Percentiles rank a stretch among this genome's conserved stretches.
These are phyloP conservation scores for Paraphaeosphaeria minitans DNA, from an alignment of 2,329 filamentous ascomycete species.

Conservation along the genomic window DNA sequence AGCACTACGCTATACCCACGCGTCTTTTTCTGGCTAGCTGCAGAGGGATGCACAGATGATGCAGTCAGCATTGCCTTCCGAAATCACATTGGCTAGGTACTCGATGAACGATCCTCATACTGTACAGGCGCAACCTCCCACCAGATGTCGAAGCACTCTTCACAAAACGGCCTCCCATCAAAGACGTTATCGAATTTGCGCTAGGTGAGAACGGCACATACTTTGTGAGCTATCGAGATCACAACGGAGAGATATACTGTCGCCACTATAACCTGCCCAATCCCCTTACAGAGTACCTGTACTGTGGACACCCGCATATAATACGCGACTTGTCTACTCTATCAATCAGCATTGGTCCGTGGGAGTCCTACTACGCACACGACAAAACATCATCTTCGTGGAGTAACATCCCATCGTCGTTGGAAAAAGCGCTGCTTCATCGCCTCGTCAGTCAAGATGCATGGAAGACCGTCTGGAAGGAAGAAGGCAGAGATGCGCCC, in stretches of 20 bases:
- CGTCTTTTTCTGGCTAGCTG: background rate
- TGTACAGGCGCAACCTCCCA: conserved; percentile 31
- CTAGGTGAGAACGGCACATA: conserved; percentile 32
- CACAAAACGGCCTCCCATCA: conserved; percentile 35
- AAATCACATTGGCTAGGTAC: background rate
- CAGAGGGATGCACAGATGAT: background rate
- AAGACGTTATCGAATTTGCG: conserved; percentile 34
- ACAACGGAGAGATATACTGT: conserved; percentile 23
- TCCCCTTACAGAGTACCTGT: conserved; percentile 36
- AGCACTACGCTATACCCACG: background rate
- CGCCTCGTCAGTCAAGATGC: conserved; percentile 31
- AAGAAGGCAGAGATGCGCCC: conserved; percentile 31
- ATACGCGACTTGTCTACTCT: conserved; percentile 35
- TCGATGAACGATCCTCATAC: background rate
- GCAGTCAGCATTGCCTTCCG: background rate
- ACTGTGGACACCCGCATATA: conserved; percentile 30
- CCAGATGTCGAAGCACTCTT: conserved; percentile 36
- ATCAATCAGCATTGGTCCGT: conserved; percentile 36
- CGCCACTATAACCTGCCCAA: conserved; percentile 42
- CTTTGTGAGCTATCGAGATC: conserved; percentile 35
- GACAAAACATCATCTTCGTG: conserved; percentile 34
- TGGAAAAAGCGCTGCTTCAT: conserved; percentile 34
- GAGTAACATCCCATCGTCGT: conserved; percentile 32
- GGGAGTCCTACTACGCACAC: conserved; percentile 38
- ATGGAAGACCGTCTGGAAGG: conserved; percentile 34